Evolutionary conservation across 2,329 filamentous ascomycete species (phyloP).

Genomic region (Cryphonectria nitschkei): DNA sequence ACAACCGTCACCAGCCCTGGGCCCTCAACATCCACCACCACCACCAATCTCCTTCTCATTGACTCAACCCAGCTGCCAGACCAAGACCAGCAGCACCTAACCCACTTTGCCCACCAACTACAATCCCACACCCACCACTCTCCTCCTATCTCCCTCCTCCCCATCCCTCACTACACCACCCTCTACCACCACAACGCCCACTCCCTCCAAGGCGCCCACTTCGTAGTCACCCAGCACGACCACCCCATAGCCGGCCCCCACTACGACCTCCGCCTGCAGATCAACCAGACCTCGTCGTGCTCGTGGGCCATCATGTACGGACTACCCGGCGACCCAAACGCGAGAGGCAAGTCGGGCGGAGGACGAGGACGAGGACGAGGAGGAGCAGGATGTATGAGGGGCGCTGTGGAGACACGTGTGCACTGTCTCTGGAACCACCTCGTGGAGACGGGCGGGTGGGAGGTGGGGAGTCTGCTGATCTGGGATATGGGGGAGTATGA

Average conservation of each 20-base stretch:
- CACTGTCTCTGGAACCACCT: constrained; percentile 67
- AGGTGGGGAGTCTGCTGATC: constrained; percentile 62
- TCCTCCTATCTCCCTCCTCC: constrained; percentile 37
- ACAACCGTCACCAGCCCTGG: no score
- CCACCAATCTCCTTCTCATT: background rate
- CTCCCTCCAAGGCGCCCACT: constrained; percentile 52
- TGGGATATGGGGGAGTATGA: constrained; percentile 66
- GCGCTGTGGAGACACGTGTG: constrained; percentile 64
- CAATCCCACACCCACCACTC: constrained; percentile 32
- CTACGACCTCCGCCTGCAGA: constrained; percentile 72
- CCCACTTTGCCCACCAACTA: constrained; percentile 43
- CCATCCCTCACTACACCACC: constrained; percentile 40
- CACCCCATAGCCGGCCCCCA: constrained; percentile 70
- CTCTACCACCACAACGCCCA: constrained; percentile 44
- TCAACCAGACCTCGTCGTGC: constrained; percentile 67
- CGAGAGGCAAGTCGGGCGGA: constrained; percentile 31
- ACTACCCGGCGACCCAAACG: constrained; percentile 61
- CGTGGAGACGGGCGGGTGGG: constrained; percentile 58
- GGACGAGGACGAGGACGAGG: constrained; percentile 2
- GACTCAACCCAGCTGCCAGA: background rate
- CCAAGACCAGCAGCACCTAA: constrained; percentile 36
- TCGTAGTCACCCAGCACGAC: constrained; percentile 75
- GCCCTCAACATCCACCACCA: no score
- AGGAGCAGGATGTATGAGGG: constrained; percentile 51
- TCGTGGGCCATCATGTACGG: constrained; percentile 70